phyloP scores from a whole-genome alignment of 164 flowering plant species.

The Protea cynaroides region DNA sequence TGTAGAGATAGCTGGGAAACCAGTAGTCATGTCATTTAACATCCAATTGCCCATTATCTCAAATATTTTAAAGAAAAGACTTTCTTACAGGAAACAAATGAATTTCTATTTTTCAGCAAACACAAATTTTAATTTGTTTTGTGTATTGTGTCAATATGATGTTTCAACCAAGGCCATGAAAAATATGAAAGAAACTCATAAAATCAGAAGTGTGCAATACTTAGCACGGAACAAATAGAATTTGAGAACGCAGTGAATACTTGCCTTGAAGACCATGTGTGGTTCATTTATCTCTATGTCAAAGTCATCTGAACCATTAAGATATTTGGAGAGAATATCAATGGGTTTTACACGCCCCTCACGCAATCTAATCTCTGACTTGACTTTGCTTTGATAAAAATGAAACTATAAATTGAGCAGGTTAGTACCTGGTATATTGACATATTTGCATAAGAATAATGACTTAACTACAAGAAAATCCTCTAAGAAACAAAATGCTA shows the following conservation, averaged over 20 bases:
- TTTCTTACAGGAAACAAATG: no score
- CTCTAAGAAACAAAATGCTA: background rate
- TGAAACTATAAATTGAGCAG: slow-evolving; percentile 61
- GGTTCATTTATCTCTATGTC: slow-evolving; percentile 89
- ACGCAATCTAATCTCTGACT: slow-evolving; percentile 82
- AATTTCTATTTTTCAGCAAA: no score
- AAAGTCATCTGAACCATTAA: slow-evolving; percentile 70
- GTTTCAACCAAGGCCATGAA: no score
- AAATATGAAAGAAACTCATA: no score
- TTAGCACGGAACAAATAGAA: background rate
- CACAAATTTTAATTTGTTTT: no score
- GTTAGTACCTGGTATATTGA: no score
- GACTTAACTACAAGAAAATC: background rate
- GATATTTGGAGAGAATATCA: slow-evolving; percentile 79
- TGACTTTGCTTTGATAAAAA: slow-evolving; percentile 95
- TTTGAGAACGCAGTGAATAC: background rate
- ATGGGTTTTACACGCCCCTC: slow-evolving; percentile 93
- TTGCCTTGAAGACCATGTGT: slow-evolving; percentile 91
- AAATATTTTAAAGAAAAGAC: no score
- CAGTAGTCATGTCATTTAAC: no score
- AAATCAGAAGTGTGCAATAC: no score
- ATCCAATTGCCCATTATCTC: no score
- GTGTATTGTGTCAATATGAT: no score
- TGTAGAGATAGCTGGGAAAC: no score
- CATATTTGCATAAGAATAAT: background rate